phyloP scores from a whole-genome alignment of 441 rosid genomes.

The Omphalea diandra region DNA sequence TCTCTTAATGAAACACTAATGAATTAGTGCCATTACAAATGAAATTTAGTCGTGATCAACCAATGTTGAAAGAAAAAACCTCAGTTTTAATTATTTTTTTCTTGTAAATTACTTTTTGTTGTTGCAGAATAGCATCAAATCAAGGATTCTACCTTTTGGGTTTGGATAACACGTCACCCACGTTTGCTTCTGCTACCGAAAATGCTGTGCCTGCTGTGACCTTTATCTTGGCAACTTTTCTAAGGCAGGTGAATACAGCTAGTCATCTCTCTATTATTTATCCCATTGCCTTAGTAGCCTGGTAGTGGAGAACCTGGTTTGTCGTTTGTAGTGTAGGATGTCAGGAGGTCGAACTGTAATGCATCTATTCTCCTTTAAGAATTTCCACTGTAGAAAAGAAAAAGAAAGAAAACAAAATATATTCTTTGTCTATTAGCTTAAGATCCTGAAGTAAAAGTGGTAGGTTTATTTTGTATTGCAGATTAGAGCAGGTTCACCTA shows the following conservation, averaged over 20 bases:
- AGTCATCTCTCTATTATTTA: too few species aligned
- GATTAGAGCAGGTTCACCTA: slow-evolving; percentile 67
- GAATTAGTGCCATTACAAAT: too few species aligned
- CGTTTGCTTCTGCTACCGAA: slow-evolving; percentile 82
- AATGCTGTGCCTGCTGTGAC: slow-evolving; percentile 88
- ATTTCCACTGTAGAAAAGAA: too few species aligned
- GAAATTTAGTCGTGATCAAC: too few species aligned
- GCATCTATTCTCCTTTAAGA: too few species aligned
- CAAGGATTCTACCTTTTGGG: slow-evolving; percentile 80
- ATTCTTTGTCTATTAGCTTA: neutral
- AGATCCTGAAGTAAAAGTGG: neutral
- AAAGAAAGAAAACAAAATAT: too few species aligned
- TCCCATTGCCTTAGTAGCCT: too few species aligned
- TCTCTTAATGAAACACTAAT: neutral
- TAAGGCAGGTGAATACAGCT: slow-evolving; percentile 39
- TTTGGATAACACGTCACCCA: slow-evolving; percentile 77
- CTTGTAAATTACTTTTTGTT: neutral
- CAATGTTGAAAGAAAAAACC: too few species aligned
- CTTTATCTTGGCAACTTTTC: slow-evolving; percentile 68
- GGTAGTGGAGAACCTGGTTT: too few species aligned
- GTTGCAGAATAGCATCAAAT: slow-evolving; percentile 62
- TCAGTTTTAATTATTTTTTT: too few species aligned
- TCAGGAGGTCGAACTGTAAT: too few species aligned
- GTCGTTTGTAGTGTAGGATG: too few species aligned
- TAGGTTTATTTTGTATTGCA: slow-evolving; percentile 28